Percentiles rank a stretch among this genome's conserved stretches.
Conservation (phyloP, 371 early-diverging fungal species). For the Entomophthora muscae region DNA sequence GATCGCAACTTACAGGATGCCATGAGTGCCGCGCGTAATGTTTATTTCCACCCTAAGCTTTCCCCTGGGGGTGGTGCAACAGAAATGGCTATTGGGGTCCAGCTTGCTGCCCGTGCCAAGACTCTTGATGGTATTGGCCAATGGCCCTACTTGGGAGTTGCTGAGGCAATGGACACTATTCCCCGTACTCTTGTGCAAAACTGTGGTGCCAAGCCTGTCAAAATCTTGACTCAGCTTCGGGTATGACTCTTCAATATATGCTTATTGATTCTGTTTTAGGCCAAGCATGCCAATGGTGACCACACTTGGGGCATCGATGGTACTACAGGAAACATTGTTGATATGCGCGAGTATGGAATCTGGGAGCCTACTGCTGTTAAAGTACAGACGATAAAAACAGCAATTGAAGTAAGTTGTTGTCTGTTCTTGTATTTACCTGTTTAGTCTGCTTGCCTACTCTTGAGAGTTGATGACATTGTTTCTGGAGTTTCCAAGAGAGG, state of each 20-base stretch:
- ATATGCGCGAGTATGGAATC: constrained; percentile 92
- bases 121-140: constrained; percentile 79
- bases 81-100: constrained; percentile 95
- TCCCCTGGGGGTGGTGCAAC: constrained; percentile 99
- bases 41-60: constrained; percentile 82
- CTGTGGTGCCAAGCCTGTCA: constrained; percentile 96
- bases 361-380: constrained; percentile 99
- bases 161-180: constrained; percentile 95
- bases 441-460: constrained; percentile 71
- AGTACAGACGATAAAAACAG: constrained; percentile 97
- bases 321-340: constrained; percentile 81
- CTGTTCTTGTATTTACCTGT: background rate
- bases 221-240: constrained; percentile 79
- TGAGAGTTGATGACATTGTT: constrained; percentile 96
- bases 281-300: constrained; percentile 82
- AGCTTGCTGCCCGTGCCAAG: constrained; percentile 78
- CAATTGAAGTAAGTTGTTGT: constrained; percentile 63
- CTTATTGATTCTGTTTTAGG: constrained; percentile 17
- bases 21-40: constrained; percentile 97
- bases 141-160: constrained; percentile 90
- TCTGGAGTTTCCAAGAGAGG: constrained; percentile 63
- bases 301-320: constrained; percentile 95
- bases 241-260: constrained; percentile 15
- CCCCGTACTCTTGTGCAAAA: constrained; percentile 97
- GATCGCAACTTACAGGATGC: constrained; percentile 99